Evolutionary conservation across 2,329 filamentous ascomycete species (phyloP), one percentile per base, ranked within the genome.

Genomic region (Drechslerella stenobrocha): DNA sequence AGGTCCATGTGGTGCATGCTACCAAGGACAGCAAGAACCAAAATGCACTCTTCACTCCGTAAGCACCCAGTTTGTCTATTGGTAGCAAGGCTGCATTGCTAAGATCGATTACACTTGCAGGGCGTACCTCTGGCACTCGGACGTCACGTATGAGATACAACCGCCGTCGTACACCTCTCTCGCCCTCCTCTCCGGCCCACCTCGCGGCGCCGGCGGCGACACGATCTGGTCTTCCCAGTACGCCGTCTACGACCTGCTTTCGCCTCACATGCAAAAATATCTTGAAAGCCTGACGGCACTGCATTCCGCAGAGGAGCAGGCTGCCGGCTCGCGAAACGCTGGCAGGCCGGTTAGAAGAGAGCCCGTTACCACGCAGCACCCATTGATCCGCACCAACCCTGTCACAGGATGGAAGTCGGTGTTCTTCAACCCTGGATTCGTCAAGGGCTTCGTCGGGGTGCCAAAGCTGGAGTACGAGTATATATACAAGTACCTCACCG

Each of bases 341-440:
- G 80, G 81, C n/a, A 79, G 81, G 37, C 76, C 78, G 6, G 80
- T 82, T 2, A 78, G 81, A 23, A 79, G 81, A 8, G 79, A 80
- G 2, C 80, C 82, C 2, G 76, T 84, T 28, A 78, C 78, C 5
- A 83, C 81, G 0, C 77, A 80, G 50, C 82, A 85, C 71, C 83
- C 83, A 1, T 75, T 85, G 1, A 75, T 85, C 42, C 79, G 83
- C 18, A 83, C 81, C 0, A 80, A 86, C 71, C 82, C 83, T 0
- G 82, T 84, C 4, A 85, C 83, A 0, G 82, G 82, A 7, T 84
- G 82, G 82, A 84, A 85, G 74, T 78, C 77, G 5, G 75, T 85
- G 1, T 85, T 83, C 75, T 82, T 82, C 74, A 83, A 83, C 72
- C 81, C 81, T 0, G 81, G 81, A 0, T 84, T 84, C 71, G 80